phyloP scores from a whole-genome alignment of 768 basidiomycete genomes.

The Suillus ampliporus region DNA sequence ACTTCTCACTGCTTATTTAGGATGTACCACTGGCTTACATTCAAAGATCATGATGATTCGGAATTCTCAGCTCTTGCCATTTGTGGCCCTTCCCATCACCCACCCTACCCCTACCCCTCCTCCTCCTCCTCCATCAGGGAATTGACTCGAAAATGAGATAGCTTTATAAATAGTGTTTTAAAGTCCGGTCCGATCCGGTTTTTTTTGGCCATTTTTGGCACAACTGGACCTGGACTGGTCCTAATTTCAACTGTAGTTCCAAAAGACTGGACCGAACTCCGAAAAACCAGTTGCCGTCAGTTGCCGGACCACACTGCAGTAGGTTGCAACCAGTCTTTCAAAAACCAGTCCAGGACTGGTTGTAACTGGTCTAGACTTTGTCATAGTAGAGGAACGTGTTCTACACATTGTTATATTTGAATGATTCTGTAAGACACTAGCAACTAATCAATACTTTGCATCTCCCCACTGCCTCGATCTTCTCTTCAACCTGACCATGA shows the following conservation, averaged over 20 bases:
- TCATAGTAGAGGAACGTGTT: neutral
- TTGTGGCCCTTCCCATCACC: no score
- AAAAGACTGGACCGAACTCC: neutral
- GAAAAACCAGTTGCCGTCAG: neutral
- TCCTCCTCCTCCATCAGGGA: no score
- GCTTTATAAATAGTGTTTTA: slow-evolving; percentile 16
- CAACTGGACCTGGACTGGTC: slow-evolving; percentile 8
- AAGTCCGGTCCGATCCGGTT: slow-evolving; percentile 10
- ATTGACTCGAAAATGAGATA: no score
- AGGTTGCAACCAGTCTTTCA: neutral
- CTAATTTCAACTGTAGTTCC: neutral
- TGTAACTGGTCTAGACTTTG: neutral
- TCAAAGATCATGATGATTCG: no score
- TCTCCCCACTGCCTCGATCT: no score
- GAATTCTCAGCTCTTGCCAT: no score
- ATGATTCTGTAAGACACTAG: no score
- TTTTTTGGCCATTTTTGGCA: slow-evolving; percentile 7
- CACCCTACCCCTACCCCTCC: no score
- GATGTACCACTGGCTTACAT: no score
- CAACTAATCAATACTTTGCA: no score
- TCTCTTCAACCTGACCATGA: no score
- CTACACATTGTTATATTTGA: neutral
- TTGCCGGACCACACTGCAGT: neutral
- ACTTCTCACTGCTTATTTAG: no score
- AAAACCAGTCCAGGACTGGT: slow-evolving; percentile 1